phyloP scores from a whole-genome alignment of 2,329 filamentous ascomycete species.

The Fonsecaea nubica region DNA sequence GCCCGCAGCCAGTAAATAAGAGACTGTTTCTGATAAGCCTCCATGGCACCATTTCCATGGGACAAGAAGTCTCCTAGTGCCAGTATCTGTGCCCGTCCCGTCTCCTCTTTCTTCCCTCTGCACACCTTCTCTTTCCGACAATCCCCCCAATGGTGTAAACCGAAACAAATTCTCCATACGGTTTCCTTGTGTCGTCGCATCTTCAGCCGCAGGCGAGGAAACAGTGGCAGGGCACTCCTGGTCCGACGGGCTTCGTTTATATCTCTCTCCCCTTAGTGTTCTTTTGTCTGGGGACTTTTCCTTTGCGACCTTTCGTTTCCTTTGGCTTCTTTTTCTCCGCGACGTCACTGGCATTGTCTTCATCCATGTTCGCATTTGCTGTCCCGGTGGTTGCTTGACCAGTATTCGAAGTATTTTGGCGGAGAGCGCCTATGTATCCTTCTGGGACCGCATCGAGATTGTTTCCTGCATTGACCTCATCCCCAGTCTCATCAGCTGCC shows the following conservation, averaged over 20 bases:
- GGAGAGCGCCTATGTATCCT: slow-evolving; percentile 7
- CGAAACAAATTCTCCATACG: background rate
- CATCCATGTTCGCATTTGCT: background rate
- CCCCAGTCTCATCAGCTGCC: background rate
- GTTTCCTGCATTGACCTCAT: background rate
- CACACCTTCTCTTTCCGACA: too few relatives aligned
- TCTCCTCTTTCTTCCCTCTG: slow-evolving; percentile 1
- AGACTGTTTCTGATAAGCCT: background rate
- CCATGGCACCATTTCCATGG: background rate
- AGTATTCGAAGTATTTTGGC: slow-evolving; percentile 6
- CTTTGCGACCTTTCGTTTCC: slow-evolving; percentile 2
- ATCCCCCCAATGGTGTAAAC: background rate
- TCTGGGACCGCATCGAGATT: background rate
- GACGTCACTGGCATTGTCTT: background rate
- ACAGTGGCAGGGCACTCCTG: background rate
- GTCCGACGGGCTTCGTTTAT: background rate
- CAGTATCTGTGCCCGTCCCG: background rate
- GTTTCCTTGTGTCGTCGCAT: too few relatives aligned
- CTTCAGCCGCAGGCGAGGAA: background rate
- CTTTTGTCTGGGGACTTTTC: background rate
- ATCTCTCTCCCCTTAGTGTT: slow-evolving; percentile 1
- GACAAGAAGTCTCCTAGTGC: background rate
- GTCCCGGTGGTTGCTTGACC: background rate
- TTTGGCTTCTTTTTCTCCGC: slow-evolving; percentile 1
- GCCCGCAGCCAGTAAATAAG: background rate